A percentile compares a stretch with the other conserved stretches of the same genome.
These are phyloP conservation scores for Suillus weaverae DNA, from an alignment of 768 basidiomycete species.

Conservation along the genomic window DNA sequence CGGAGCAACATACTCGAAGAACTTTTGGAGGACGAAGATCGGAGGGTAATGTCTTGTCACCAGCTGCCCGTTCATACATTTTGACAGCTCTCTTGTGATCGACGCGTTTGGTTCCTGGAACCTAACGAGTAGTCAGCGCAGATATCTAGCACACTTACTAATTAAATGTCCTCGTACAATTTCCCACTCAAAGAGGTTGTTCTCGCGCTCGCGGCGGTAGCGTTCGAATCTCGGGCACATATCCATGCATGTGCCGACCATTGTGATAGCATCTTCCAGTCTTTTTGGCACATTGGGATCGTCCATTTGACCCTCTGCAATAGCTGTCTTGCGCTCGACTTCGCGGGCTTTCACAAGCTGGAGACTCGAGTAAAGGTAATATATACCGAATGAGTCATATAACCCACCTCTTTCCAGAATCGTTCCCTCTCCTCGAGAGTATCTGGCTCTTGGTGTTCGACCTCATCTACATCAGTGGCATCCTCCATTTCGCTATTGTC, in stretches of 20 bases:
- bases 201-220: conserved; percentile 86
- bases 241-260: conserved; percentile 87
- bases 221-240: conserved; percentile 97
- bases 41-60: conserved; percentile 87
- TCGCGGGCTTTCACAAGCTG: conserved; percentile 77
- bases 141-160: conserved; percentile 10
- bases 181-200: conserved; percentile 86
- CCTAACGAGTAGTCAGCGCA: conserved; percentile 49
- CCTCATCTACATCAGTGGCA: conserved; percentile 27
- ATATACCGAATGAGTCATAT: conserved; percentile 9
- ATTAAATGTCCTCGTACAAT: conserved; percentile 49
- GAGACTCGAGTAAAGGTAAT: conserved; percentile 20
- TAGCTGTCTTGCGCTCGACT: conserved; percentile 67
- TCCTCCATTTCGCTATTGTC: conserved; percentile 37
- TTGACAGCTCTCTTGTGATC: conserved; percentile 90
- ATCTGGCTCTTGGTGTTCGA: conserved; percentile 53
- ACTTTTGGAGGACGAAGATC: conserved; percentile 87
- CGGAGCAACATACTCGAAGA: conserved; percentile 56
- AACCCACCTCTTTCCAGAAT: conserved; percentile 71
- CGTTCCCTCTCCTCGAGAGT: conserved; percentile 63
- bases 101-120: conserved; percentile 81
- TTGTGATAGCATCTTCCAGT: conserved; percentile 88
- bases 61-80: conserved; percentile 91
- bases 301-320: conserved; percentile 84
- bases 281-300: conserved; percentile 78